Evolutionary conservation across 163 green algal genomes (phyloP).

Genomic region (Picocystis sp.): DNA sequence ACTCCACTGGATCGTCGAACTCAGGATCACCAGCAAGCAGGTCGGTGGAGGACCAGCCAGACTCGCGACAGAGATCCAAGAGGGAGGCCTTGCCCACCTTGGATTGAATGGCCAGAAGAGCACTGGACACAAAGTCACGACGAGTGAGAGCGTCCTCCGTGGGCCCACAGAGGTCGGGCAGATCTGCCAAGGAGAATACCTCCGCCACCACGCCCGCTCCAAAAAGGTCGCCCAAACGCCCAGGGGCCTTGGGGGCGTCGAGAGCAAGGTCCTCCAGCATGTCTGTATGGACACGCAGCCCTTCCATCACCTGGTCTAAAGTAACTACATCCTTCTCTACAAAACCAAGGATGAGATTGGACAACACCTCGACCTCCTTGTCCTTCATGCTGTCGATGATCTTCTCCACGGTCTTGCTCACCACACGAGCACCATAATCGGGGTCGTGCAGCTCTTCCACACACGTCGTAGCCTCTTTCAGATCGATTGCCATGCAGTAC

Average conservation of each 20-base stretch:
- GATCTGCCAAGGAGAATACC: constrained; percentile 18
- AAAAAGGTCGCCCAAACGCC: constrained; percentile 41
- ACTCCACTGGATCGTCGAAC: constrained; percentile 29
- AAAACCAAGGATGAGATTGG: constrained; percentile 41
- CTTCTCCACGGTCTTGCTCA: constrained; percentile 26
- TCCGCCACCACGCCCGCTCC: constrained; percentile 23
- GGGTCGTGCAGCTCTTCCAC: constrained; percentile 38
- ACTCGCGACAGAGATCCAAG: constrained; percentile 11
- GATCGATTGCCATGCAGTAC: constrained; percentile 37
- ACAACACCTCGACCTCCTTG: constrained; percentile 29
- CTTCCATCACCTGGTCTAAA: constrained; percentile 17
- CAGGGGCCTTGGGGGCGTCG: constrained; percentile 52
- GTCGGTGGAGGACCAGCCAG: constrained; percentile 15
- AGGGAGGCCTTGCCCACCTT: constrained; percentile 21
- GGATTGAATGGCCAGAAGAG: constrained; percentile 24
- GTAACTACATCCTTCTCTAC: constrained; percentile 29
- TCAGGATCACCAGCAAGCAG: constrained; percentile 42
- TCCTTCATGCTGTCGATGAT: constrained; percentile 36
- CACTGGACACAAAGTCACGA: constrained; percentile 27
- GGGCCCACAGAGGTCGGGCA: constrained; percentile 23
- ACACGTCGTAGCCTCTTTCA: constrained; percentile 45
- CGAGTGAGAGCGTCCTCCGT: constrained; percentile 39
- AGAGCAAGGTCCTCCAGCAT: constrained; percentile 53
- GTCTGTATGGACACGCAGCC: constrained; percentile 24
- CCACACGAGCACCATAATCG: constrained; percentile 22